Base-by-base conservation (phyloP, 257 asterid genomes). In the Marsdenia floribunda region DNA sequence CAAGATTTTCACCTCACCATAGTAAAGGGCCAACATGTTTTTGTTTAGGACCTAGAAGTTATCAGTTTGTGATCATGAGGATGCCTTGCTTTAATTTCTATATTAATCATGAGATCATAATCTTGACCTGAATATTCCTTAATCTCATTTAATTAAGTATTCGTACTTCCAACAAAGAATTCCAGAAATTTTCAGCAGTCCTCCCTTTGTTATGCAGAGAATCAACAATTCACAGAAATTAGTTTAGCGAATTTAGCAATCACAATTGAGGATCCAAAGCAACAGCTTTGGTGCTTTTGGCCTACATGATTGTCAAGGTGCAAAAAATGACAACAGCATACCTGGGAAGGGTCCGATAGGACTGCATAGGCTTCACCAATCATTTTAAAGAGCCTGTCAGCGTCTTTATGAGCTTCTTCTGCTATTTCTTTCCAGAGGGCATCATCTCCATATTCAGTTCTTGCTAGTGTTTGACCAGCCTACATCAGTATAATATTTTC, bases 311-410 rank as follows among this genome's bases (percentile, higher is more conserved):
- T 63, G 35, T 44, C 29, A 44, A 74, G 71, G 67, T 26, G 75
- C 67, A 58, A 2, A 74, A 61, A 33, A 14, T 44, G 38, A 73
- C 24, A 37, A 46, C 63, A 38, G 52, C 71, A 52, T 85, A 93
- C 98, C 98, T 93, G 90, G 64, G 87, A 52, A 71, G 94, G 89
- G 81, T 93, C 97, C n/a, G 98, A 93, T 76, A 93, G 97, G 76
- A 93, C 89, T 22, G 96, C 93, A 87, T 93, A 89, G 72, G 98
- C 98, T 87, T 93, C 97, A 73, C 96, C 97, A 63, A 93, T 89
- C 90, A 91, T 93, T 85, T 91, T 93, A 77, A 93, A 93, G 79
- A 93, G 96, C 80, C 88, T 86, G 58, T 91, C 97, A 59, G 97
- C 97, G 79, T 91, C 96, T 86, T 83, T 91, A 70, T 83, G 88